Percentiles rank a stretch among this genome's conserved stretches.
phyloP scores from a whole-genome alignment of 139 green algal genomes.

The Astrephomene gubernaculifera region DNA sequence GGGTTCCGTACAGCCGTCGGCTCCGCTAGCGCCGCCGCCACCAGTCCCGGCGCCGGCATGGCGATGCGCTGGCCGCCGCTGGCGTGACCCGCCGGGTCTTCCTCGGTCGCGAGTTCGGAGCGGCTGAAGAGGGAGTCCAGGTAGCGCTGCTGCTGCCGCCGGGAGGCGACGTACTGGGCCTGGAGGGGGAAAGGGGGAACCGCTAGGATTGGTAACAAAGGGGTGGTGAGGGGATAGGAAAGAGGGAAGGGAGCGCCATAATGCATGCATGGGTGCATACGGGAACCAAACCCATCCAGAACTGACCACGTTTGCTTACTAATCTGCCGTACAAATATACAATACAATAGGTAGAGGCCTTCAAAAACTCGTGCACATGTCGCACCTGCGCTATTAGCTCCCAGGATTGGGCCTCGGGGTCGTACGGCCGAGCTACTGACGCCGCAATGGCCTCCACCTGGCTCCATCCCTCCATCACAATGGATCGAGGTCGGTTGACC shows the following conservation, averaged over 20 bases:
- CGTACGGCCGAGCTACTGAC: slow-evolving; percentile 22
- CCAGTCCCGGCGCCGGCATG: slow-evolving; percentile 19
- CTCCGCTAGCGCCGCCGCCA: slow-evolving; percentile 31
- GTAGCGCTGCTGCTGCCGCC: background rate
- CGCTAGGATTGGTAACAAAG: too few relatives aligned
- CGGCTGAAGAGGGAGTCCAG: slow-evolving; percentile 1
- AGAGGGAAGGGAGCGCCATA: too few relatives aligned
- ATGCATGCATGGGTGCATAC: too few relatives aligned
- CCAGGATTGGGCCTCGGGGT: slow-evolving; percentile 10
- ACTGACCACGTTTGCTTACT: too few relatives aligned
- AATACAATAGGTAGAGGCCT: too few relatives aligned
- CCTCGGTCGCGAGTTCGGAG: background rate
- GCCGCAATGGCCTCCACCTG: slow-evolving; percentile 41
- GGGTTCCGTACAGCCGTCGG: background rate
- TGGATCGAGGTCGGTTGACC: background rate
- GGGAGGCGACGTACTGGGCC: slow-evolving; percentile 30
- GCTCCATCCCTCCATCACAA: slow-evolving; percentile 37
- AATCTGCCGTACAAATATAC: too few relatives aligned
- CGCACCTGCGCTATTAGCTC: slow-evolving; percentile 38
- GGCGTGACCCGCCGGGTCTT: background rate
- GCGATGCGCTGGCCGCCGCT: slow-evolving; percentile 16
- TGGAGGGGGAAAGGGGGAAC: too few relatives aligned
- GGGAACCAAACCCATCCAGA: too few relatives aligned
- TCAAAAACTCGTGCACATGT: background rate
- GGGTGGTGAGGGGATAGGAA: too few relatives aligned